Evolutionary conservation across 345 rosid genomes (phyloP), one percentile per base, ranked within the genome.

Genomic region (Eucalyptus erythrocorys): DNA sequence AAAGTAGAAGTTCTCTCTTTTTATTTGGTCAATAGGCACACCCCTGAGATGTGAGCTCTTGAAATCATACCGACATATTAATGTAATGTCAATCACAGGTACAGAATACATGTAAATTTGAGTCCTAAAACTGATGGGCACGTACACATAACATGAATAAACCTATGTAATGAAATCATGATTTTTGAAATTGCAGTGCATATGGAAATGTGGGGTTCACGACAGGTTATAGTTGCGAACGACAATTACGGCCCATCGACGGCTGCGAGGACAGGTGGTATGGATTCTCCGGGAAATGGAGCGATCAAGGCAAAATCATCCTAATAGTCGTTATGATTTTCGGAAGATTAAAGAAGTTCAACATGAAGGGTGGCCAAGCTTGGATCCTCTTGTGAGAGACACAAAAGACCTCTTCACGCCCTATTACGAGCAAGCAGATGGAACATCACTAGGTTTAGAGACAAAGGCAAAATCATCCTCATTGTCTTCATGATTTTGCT

Each of bases 331-430:
- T 92, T 26, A 93, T 92, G 94, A 14, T 94, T 5, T 92, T 91
- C 85, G 93, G 95, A 88, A 92, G 95, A 81, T 89, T 94, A 2
- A 94, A 92, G 88, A 92, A 89, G 86, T 92, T 92, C 91, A 92
- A 90, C 66, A 88, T 90, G 89, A 66, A 88, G 27, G 95, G 94
- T 22, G 95, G 94, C 15, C 89, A 42, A 85, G 91, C 92, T 7
- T 93, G 95, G 95, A 89, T 81, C 27, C 90, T 93, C 34, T 53
- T 57, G 79, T 19, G 42, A 68, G 42, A 64, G 71, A n/a, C 34
- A n/a, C 71, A 64, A 64, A n/a, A n/a, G 19, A 64, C 10, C 37
- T 64, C 4, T 64, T 64, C 19, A 64, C 37, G 5, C 71, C 34
- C 71, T 30, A n/a, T 14, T 3, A 55, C 30, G 6, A 64, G 34